These are phyloP conservation scores for Fusarium illudens DNA, from an alignment of 2,329 filamentous ascomycete species.

Conservation along the genomic window DNA sequence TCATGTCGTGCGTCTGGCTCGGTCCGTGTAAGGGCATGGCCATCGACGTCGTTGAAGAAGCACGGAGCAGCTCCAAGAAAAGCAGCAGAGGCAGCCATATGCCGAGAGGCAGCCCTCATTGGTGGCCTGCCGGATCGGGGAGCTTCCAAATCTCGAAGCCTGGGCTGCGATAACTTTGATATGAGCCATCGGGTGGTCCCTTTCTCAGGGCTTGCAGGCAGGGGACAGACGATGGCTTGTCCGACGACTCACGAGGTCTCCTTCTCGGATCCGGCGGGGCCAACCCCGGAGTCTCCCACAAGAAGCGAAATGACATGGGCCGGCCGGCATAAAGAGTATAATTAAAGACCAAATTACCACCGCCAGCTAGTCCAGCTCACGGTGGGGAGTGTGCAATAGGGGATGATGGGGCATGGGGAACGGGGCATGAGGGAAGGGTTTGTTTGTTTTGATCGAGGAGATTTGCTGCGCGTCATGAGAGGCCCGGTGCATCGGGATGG, in stretches of 20 bases:
- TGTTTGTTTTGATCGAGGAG: slow-evolving; percentile 46
- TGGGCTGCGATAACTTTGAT: slow-evolving; percentile 36
- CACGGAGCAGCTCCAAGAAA: slow-evolving; percentile 35
- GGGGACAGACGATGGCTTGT: slow-evolving; percentile 21
- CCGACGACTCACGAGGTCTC: slow-evolving; percentile 14
- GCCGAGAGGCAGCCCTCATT: slow-evolving; percentile 33
- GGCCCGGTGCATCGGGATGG: slow-evolving; percentile 32
- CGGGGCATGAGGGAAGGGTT: slow-evolving; percentile 15
- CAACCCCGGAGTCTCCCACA: slow-evolving; percentile 41
- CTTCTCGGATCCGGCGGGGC: slow-evolving; percentile 33
- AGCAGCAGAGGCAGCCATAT: slow-evolving; percentile 27
- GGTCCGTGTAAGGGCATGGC: slow-evolving; percentile 31
- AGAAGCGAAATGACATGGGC: slow-evolving; percentile 46
- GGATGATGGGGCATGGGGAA: slow-evolving; percentile 15
- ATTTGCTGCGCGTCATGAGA: slow-evolving; percentile 42
- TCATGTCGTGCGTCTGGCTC: slow-evolving; percentile 15
- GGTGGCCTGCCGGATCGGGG: slow-evolving; percentile 24
- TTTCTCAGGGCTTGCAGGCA: slow-evolving; percentile 10
- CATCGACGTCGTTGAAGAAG: slow-evolving; percentile 27
- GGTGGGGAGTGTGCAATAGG: slow-evolving; percentile 39
- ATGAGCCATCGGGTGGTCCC: slow-evolving; percentile 23
- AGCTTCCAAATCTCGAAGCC: slow-evolving; percentile 17
- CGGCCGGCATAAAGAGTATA: slow-evolving; percentile 42
- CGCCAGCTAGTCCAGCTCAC: slow-evolving; percentile 30
- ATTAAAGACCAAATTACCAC: slow-evolving; percentile 44